phyloP scores from a whole-genome alignment of 2,329 filamentous ascomycete genomes.

The Dactylonectria estremocensis region DNA sequence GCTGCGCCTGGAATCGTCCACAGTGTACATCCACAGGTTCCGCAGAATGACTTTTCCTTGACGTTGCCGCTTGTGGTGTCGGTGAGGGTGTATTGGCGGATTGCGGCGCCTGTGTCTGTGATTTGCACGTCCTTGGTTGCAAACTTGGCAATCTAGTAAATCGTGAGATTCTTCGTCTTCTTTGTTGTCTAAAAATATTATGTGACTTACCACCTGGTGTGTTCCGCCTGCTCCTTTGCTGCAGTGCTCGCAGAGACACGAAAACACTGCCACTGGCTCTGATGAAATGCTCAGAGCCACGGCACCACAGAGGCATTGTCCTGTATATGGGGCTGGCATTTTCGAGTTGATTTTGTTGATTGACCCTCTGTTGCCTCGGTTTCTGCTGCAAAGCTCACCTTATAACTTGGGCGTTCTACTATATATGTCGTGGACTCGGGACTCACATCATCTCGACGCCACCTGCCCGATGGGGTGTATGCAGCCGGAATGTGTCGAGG shows the following conservation, averaged over 20 bases:
- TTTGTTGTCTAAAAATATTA: accelerated
- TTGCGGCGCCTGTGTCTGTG: not conserved
- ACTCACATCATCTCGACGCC: no score
- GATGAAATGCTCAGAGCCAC: constrained; percentile 31
- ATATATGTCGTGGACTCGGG: no score
- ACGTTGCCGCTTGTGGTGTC: constrained; percentile 46
- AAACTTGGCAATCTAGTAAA: constrained; percentile 49
- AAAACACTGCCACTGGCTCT: constrained; percentile 36
- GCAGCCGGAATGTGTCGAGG: no score
- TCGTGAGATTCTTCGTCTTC: not conserved
- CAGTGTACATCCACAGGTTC: constrained; percentile 45
- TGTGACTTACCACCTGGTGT: constrained; percentile 35
- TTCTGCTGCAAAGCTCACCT: no score
- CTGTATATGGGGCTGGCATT: constrained; percentile 27
- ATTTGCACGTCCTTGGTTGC: constrained; percentile 31
- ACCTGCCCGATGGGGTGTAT: no score
- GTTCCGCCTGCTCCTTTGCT: constrained; percentile 39
- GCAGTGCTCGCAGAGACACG: constrained; percentile 43
- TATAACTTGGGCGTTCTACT: no score
- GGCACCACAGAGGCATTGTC: constrained; percentile 39
- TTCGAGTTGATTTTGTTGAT: no score
- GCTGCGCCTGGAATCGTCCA: constrained; percentile 49
- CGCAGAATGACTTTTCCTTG: constrained; percentile 49
- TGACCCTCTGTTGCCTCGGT: no score
- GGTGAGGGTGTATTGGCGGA: constrained; percentile 36